Base-by-base conservation (phyloP, 805 yeast species). In the Wickerhamiella azyma region DNA sequence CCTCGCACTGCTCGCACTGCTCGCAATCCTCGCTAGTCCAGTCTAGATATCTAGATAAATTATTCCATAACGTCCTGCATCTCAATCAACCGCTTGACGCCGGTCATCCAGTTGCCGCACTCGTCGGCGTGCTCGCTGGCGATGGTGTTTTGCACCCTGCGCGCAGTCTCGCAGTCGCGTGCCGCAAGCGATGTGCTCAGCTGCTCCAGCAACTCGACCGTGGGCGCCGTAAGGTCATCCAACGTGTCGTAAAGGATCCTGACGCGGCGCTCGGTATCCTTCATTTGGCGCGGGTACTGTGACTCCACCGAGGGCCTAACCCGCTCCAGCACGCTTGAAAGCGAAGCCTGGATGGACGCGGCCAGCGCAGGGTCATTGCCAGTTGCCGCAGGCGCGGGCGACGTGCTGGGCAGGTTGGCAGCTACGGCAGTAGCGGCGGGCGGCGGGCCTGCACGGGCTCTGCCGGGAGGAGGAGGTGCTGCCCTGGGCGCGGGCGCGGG, bases 31-130 rank as follows among this genome's bases (percentile, higher is more conserved):
- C n/a, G n/a, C n/a, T n/a, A n/a, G n/a, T n/a, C n/a, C n/a, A n/a
- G n/a, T 21, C 24, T 21, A 21, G 24, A 4, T 21, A 26, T 26
- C 16, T 30, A 30, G 14, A 13, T 6, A 30, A n/a, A 30, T n/a
- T 30, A 30, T n/a, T 30, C 33, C 33, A 30, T 30, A 4, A n/a
- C 33, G 16, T 13, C 33, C 16, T 30, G 33, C 64, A 92, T 84
- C 51, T 80, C 81, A 50, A 89, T 77, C 51, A 92, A 71, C 55
- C 96, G 77, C 63, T 81, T 85, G 40, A 92, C 80, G 55, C 98
- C 98, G 28, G 82, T 76, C 67, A 82, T 75, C 98, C 98, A 92
- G 56, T 81, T 77, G 11, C 94, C 96, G 52, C 81, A 76, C 62
- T 88, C 94, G 19, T 72, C 75, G 19, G 79, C 72, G 51, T 75